Percentiles rank a stretch among this genome's conserved stretches.
Evolutionary conservation across 129 eudicot genomes (phyloP).

Genomic region (Logfia minima): DNA sequence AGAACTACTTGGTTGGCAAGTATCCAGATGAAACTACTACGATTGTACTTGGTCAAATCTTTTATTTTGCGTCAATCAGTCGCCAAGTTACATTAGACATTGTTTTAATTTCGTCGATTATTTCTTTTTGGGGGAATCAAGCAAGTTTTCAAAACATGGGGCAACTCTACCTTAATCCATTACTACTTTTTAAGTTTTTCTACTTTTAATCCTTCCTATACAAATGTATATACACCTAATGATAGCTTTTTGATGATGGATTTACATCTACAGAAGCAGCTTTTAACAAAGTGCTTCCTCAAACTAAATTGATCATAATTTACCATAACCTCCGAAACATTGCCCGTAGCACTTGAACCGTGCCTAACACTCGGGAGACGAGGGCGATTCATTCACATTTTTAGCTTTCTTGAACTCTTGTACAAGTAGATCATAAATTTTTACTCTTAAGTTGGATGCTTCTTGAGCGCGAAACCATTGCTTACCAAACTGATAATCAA

Average conservation of each 20-base stretch:
- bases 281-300: constrained; percentile 19
- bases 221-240: constrained; percentile 33
- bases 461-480: constrained; percentile 77
- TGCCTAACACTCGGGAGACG: constrained; percentile 8
- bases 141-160: neutral
- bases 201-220: constrained; percentile 32
- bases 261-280: constrained; percentile 26
- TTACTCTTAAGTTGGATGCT: constrained; percentile 67
- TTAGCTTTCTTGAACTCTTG: constrained; percentile 52
- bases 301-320: constrained; percentile 10
- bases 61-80: constrained; percentile 2
- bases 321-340: neutral
- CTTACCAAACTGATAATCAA: constrained; percentile 59
- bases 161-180: neutral
- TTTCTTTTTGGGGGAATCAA: constrained; percentile 3
- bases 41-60: neutral
- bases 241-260: constrained; percentile 5
- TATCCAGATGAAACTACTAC: too few relatives aligned
- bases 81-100: neutral
- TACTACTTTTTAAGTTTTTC: neutral
- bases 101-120: neutral
- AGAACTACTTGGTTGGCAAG: too few relatives aligned
- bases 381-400: constrained; percentile 22
- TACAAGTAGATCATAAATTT: constrained; percentile 44
- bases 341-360: neutral